Base-by-base conservation (phyloP, 495 filamentous ascomycete genomes). In the Hypomontagnella submonticulosa region DNA sequence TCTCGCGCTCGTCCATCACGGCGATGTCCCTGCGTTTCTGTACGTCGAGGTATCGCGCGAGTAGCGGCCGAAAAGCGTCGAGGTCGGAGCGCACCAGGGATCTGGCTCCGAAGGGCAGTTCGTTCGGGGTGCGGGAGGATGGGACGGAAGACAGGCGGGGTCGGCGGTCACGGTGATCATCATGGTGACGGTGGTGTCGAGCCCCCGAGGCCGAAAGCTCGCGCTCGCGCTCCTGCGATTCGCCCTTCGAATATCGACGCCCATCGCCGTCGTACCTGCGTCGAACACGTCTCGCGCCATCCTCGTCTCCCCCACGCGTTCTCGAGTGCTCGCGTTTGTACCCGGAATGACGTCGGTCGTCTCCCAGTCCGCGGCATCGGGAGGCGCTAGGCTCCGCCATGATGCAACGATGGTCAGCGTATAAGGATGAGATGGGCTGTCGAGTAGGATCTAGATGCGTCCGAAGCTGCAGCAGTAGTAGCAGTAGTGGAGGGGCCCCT, bases 21-120 rank as follows among this genome's bases (percentile, higher is more conserved):
- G 85, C 80, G 0, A 98, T 75, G 20, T 83, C 66, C 2, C 90
- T 72, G 8, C 85, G 78, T 76, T 99, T 98, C 71, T 97, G 94
- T 12, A 97, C 87, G 66, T 97, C 91, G 20, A 99, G 82, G 71
- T 98, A 99, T 66, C 89, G 82, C 19, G 86, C 90, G 57, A 99
- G 92, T 70, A 98, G 84, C 0, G 90, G 84, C 61, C 81, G 81
- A 67, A 90, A 91, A 0, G 71, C 55, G 3, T 80, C 74, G 13
- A 89, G 77, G 69, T 96, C 90, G 44, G 69, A 66, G 58, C 89
- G 90, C 1, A 82, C 82, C 4, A 97, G 82, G 40, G 81, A 78
- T 20, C 83, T 79, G 8, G 90, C 86, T 40, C 85, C 77, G 63
- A 85, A 88, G 0, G 93, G 93, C 12, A 97, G 87, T 12, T 67